Percentiles rank a stretch among this genome's conserved stretches.
These are phyloP conservation scores for Arabidopsis lyrata DNA, from an alignment of 441 rosid genomes.

Conservation along the genomic window DNA sequence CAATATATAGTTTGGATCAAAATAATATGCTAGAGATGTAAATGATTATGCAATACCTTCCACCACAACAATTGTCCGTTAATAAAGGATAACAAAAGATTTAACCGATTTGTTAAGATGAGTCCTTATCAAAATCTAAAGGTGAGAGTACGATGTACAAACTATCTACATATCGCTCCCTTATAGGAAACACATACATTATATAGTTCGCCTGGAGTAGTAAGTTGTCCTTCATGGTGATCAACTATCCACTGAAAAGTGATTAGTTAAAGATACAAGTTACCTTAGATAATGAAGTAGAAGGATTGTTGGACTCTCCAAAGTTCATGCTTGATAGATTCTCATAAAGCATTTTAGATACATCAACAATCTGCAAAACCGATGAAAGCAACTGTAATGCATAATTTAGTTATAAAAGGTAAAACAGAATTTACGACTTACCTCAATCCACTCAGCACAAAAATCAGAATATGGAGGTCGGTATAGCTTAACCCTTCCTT, in stretches of 20 bases:
- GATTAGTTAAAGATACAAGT: slow-evolving; percentile 41
- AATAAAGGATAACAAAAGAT: neutral
- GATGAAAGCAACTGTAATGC: slow-evolving; percentile 12
- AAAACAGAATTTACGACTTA: slow-evolving; percentile 29
- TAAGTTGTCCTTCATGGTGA: neutral
- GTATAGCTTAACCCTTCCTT: slow-evolving; percentile 86
- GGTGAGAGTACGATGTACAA: slow-evolving; percentile 17
- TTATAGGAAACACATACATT: neutral
- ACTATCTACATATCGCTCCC: slow-evolving; percentile 2
- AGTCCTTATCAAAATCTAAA: slow-evolving; percentile 10
- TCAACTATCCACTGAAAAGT: neutral
- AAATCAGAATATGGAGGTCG: slow-evolving; percentile 85
- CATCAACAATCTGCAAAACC: slow-evolving; percentile 65
- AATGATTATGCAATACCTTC: neutral
- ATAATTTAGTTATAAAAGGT: neutral
- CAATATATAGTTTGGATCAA: neutral
- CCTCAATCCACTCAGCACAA: slow-evolving; percentile 97
- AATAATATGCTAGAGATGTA: neutral
- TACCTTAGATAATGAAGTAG: slow-evolving; percentile 55
- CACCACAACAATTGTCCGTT: neutral
- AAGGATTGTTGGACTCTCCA: slow-evolving; percentile 49
- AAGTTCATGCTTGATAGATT: slow-evolving; percentile 61
- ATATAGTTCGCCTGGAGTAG: slow-evolving; percentile 1
- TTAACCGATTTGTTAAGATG: neutral
- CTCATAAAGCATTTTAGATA: slow-evolving; percentile 66